phyloP scores from a whole-genome alignment of 306 rosid genomes.

The Quercus agrifolia region DNA sequence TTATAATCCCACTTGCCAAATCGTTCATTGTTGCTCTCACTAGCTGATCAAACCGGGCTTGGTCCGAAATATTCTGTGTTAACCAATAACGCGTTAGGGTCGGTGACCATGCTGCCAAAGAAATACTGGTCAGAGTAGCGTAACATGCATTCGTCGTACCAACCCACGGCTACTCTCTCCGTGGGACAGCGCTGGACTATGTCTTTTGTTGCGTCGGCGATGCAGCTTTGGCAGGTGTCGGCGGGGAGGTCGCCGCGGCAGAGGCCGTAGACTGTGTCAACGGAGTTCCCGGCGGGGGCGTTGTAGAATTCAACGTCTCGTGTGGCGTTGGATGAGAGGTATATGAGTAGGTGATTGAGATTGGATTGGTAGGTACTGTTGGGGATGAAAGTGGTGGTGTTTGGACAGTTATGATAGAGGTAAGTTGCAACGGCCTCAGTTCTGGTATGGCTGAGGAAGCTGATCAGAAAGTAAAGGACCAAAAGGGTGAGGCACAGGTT shows the following conservation, averaged over 20 bases:
- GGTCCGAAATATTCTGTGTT: background rate
- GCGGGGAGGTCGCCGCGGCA: constrained; percentile 41
- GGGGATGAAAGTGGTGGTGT: background rate
- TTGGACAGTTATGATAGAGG: background rate
- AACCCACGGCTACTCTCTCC: constrained; percentile 30
- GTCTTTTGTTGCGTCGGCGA: constrained; percentile 24
- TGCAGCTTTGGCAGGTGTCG: constrained; percentile 38
- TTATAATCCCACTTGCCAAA: background rate
- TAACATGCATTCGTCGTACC: constrained; percentile 46
- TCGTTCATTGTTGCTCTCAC: background rate
- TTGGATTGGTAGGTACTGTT: constrained; percentile 14
- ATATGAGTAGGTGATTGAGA: background rate
- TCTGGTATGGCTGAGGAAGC: background rate
- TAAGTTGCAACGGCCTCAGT: background rate
- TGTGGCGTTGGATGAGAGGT: constrained; percentile 8
- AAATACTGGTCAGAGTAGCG: constrained; percentile 29
- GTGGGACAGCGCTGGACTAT: constrained; percentile 19
- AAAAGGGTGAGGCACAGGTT: background rate
- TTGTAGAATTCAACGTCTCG: background rate
- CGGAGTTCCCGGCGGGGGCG: constrained; percentile 10
- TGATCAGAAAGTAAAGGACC: background rate
- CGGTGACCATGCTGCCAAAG: constrained; percentile 18
- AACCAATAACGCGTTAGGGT: fast-evolving
- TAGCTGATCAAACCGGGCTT: background rate
- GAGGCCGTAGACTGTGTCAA: constrained; percentile 34